A percentile compares a stretch with the other conserved stretches of the same genome.
Conservation (phyloP, 495 filamentous ascomycete species). For the Penicillium atrosanguineum region DNA sequence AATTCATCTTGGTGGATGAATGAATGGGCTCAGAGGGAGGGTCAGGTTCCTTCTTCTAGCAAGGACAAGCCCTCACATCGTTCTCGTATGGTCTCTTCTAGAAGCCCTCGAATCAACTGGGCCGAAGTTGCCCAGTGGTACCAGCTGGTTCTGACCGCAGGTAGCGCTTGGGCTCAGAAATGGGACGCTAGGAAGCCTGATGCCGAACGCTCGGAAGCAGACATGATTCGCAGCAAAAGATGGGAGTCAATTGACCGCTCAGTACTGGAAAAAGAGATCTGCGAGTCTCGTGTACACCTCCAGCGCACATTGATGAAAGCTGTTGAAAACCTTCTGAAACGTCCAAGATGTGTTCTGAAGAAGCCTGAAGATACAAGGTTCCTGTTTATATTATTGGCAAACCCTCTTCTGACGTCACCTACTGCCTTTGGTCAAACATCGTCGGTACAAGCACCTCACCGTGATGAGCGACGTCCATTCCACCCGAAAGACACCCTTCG, state of each 20-base stretch:
- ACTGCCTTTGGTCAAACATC: slow-evolving; percentile 8
- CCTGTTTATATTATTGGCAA: slow-evolving; percentile 78
- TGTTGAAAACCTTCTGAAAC: slow-evolving; percentile 79
- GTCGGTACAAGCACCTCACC: slow-evolving; percentile 6
- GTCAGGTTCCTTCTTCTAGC: slow-evolving; percentile 18
- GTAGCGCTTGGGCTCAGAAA: slow-evolving; percentile 54
- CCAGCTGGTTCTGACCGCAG: slow-evolving; percentile 62
- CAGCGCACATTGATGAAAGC: slow-evolving; percentile 75
- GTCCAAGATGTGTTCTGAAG: slow-evolving; percentile 69
- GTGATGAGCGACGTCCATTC: slow-evolving; percentile 30
- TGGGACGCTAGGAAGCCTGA: slow-evolving; percentile 43
- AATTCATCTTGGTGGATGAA: slow-evolving; percentile 86
- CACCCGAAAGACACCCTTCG: slow-evolving; percentile 22
- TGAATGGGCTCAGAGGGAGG: slow-evolving; percentile 34
- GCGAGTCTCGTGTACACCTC: slow-evolving; percentile 65
- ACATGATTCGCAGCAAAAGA: slow-evolving; percentile 22
- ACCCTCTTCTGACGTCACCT: slow-evolving; percentile 64
- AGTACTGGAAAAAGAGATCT: slow-evolving; percentile 58
- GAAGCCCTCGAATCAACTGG: slow-evolving; percentile 78
- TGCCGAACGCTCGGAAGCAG: slow-evolving; percentile 25
- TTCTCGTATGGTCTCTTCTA: slow-evolving; percentile 50
- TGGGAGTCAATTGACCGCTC: slow-evolving; percentile 34
- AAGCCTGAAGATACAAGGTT: slow-evolving; percentile 74
- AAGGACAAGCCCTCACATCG: slow-evolving; percentile 26
- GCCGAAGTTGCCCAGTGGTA: slow-evolving; percentile 72